Base-by-base conservation (phyloP, 441 rosid genomes). In the Adansonia rubrostipa region DNA sequence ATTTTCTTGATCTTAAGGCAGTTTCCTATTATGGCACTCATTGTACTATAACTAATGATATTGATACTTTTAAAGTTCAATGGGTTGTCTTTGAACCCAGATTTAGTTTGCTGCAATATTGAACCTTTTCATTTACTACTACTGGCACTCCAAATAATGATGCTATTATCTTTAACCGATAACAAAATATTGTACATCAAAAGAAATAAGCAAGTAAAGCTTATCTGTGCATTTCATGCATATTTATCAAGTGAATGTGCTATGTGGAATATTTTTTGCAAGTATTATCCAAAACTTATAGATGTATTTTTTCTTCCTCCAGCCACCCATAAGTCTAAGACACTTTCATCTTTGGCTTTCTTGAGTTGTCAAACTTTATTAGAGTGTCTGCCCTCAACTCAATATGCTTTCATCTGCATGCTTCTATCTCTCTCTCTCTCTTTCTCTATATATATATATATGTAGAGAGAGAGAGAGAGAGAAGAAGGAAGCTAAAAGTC, bases 331-430 rank as follows among this genome's bases (percentile, higher is more conserved):
- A 65, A 58, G 77, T 47, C 73, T 19, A 60, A 36, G 6, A 79
- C 72, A 73, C 80, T 68, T 75, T 73, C 65, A 71, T 50, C 76
- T 80, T 81, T 72, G 73, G 40, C 66, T 84, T 85, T 80, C 82
- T 86, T 89, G 87, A 87, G 90, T 80, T 84, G 90, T 87, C 92
- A 87, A 75, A 84, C 87, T 82, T 79, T 80, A 73, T 75, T 76
- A 57, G 82, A 60, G 88, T 63, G 82, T 75, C 81, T 57, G 44
- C 76, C 76, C 71, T 40, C 56, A 62, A 61, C 81, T 79, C 45
- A 69, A 67, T 63, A 71, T 70, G 50, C 58, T 57, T 70, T 57
- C 73, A 44, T 15, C 61, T 77, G 28, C 33, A 28, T 28, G 33
- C 33, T 28, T 28, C 33, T 28, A 28, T 28, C 33, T 28, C 33